Conservation (phyloP, 306 rosid genomes). For the Cicer chorassanicum region DNA sequence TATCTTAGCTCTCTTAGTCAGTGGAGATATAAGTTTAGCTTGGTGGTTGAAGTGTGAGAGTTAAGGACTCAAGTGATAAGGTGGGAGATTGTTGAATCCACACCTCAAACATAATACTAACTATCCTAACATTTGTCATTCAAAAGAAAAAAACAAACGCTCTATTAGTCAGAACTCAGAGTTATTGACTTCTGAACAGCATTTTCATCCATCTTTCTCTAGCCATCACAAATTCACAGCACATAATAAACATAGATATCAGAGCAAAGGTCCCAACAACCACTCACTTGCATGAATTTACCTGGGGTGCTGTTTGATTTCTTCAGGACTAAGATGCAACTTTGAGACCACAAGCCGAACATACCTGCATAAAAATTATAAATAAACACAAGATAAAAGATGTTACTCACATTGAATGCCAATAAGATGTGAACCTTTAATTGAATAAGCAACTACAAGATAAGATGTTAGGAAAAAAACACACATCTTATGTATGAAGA, state of each 20-base stretch:
- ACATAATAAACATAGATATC: conserved; percentile 32
- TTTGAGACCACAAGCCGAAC: conserved; percentile 76
- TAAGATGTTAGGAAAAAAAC: conserved; percentile 8
- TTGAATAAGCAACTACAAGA: conserved; percentile 25
- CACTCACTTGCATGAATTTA: conserved; percentile 44
- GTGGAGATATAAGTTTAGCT: not conserved
- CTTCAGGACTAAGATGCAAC: conserved; percentile 65
- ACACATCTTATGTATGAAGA: conserved; percentile 1
- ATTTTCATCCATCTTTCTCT: conserved; percentile 20
- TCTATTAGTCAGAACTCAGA: conserved; percentile 3
- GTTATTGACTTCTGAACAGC: conserved; percentile 27
- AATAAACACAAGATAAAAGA: conserved; percentile 29
- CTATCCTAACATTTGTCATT: not conserved
- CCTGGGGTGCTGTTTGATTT: conserved; percentile 82
- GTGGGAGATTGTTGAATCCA: not conserved
- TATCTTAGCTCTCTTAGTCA: not conserved
- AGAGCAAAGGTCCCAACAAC: conserved; percentile 38
- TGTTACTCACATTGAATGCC: not conserved
- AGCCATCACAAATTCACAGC: conserved; percentile 25
- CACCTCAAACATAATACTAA: not conserved
- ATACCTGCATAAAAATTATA: conserved; percentile 64
- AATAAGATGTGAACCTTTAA: conserved; percentile 21
- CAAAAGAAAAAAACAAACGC: not conserved
- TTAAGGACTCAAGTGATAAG: not conserved
- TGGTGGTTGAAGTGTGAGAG: not conserved